Evolutionary conservation across 2,329 filamentous ascomycete species (phyloP).

Genomic region (Fusarium domesticum): DNA sequence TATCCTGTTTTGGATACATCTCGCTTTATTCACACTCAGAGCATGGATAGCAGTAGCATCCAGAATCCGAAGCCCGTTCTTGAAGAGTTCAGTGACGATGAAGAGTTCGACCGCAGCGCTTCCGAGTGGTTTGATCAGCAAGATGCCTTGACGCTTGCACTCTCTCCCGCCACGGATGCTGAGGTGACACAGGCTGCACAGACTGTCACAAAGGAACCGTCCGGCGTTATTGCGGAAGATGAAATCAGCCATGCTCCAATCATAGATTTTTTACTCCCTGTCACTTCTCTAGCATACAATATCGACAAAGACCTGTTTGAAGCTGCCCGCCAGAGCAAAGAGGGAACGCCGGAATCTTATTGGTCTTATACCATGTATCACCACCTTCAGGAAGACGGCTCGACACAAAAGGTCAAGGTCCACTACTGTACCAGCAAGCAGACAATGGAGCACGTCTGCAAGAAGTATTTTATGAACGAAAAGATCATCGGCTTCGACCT

Average conservation of each 20-base stretch:
- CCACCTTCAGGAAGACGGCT: constrained; percentile 41
- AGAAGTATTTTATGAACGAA: constrained; percentile 64
- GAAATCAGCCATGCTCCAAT: too few species aligned
- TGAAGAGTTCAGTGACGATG: constrained; percentile 23
- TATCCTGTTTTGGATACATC: constrained; percentile 29
- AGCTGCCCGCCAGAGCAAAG: constrained; percentile 45
- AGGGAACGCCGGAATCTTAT: constrained; percentile 50
- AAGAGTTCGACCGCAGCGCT: constrained; percentile 26
- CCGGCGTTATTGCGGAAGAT: too few species aligned
- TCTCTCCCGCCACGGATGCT: constrained; percentile 1
- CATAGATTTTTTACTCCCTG: constrained; percentile 20
- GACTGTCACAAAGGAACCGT: too few species aligned
- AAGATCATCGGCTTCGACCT: constrained; percentile 82
- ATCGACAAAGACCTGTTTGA: constrained; percentile 32
- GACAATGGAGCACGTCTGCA: constrained; percentile 63
- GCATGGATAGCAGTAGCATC: neutral
- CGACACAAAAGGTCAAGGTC: constrained; percentile 57
- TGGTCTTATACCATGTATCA: constrained; percentile 71
- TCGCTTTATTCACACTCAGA: constrained; percentile 27
- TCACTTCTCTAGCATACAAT: constrained; percentile 30
- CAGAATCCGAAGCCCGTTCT: constrained; percentile 1
- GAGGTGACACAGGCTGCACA: constrained; percentile 6
- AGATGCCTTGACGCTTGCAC: constrained; percentile 9
- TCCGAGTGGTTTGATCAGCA: constrained; percentile 28
- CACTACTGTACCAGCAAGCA: constrained; percentile 73